phyloP scores from a whole-genome alignment of 176 grass and related monocot species.

The Triticum turgidum region DNA sequence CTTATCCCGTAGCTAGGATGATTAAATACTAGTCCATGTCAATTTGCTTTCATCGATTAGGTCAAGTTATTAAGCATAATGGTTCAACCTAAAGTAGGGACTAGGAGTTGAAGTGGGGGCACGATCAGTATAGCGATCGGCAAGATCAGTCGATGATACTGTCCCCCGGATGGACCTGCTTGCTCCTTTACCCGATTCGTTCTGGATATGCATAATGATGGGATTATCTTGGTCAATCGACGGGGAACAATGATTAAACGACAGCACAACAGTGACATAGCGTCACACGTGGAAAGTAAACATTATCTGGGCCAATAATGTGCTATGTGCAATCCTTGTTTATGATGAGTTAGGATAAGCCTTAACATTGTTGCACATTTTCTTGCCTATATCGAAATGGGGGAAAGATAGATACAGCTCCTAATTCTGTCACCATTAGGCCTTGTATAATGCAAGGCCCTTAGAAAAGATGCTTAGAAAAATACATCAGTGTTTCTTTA shows the following conservation, averaged over 20 bases:
- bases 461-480: too few species aligned
- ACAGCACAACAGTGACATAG: background rate
- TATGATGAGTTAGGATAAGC: background rate
- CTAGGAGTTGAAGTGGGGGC: background rate
- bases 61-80: slow-evolving; percentile 19
- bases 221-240: background rate
- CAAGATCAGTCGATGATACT: slow-evolving; percentile 13
- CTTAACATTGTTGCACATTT: background rate
- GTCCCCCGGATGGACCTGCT: slow-evolving; percentile 12
- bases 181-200: slow-evolving; percentile 6
- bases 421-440: background rate
- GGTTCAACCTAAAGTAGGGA: slow-evolving; percentile 19
- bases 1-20: background rate
- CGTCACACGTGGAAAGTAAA: slow-evolving; percentile 30
- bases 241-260: background rate
- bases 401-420: background rate
- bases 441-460: too few species aligned
- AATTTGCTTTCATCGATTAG: background rate
- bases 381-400: background rate
- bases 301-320: slow-evolving; percentile 3
- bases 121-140: background rate
- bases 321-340: background rate
- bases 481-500: too few species aligned
- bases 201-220: slow-evolving; percentile 27
- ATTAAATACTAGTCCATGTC: background rate